Base-by-base conservation (phyloP, 164 flowering plant species). In the Vitis riparia region DNA sequence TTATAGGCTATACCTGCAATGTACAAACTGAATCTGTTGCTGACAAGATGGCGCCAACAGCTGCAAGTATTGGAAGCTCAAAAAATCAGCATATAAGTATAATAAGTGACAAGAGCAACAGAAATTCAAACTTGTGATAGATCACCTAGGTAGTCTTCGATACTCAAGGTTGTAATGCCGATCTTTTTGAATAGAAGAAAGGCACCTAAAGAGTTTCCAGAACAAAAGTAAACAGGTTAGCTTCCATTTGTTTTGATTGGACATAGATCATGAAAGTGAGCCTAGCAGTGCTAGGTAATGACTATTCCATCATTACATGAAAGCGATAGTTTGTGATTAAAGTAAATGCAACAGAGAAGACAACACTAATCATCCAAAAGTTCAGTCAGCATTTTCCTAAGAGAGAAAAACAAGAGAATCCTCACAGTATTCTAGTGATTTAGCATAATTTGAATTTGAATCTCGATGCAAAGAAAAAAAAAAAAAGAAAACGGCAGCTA, bases 1-100 rank as follows among this genome's bases (percentile, higher is more conserved):
- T 50, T 55, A 16, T 62, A 2, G 16, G 12, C 59, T 55, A 27
- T 72, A 85, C 88, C 87, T 87, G 91, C 70, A 87, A 71, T 62
- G 91, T 84, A 69, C 89, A 87, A 49, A 87, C 87, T 16, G 89
- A 85, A 73, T 87, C 91, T 2, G 91, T 87, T 27, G 91, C 88
- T 14, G 91, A 87, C 37, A 87, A 68, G 68, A 87, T 87, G 15
- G 89, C 84, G 52, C 91, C 91, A 68, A 87, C 14, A 66, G 91
- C 91, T 87, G 86, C 76, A 77, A 23, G 53, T 52, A 7, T n/a
- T 53, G 23, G 13, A 55, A 76, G 23, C 58, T 65, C 44, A 51
- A 44, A 59, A 15, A 13, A 59, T 62, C 63, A 65, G 47, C 9
- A 57, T n/a, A 65, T 9, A 27, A 15, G 44, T 51, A 64, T 60